Evolutionary conservation across 495 filamentous ascomycete genomes (phyloP).

Genomic region (Tuber microsphaerosporum): DNA sequence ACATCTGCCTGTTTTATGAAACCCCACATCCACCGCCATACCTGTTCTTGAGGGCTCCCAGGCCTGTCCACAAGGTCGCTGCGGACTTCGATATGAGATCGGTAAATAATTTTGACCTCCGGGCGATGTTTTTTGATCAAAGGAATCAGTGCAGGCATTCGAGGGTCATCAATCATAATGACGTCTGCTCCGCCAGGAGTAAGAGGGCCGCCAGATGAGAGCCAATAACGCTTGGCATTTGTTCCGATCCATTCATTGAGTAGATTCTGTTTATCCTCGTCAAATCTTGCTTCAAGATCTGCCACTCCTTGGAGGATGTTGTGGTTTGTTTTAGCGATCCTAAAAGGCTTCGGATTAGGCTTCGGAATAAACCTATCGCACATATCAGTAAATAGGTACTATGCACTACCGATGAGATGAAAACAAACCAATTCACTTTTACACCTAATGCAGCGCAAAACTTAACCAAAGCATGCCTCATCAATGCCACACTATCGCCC

Average conservation of each 20-base stretch:
- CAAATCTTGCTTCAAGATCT: conserved; percentile 55
- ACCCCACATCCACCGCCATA: too few relatives aligned
- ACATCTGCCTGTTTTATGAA: too few relatives aligned
- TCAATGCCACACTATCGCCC: conserved; percentile 79
- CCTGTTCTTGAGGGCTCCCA: too few relatives aligned
- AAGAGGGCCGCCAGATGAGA: conserved; percentile 60
- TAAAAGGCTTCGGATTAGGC: conserved; percentile 74
- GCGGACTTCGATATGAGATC: too few relatives aligned
- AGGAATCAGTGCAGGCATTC: conserved; percentile 77
- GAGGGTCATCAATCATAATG: conserved; percentile 74
- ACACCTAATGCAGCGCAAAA: conserved; percentile 63
- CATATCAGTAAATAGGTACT: conserved; percentile 10
- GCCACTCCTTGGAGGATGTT: conserved; percentile 86
- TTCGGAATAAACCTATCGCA: conserved; percentile 63
- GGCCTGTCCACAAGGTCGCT: too few relatives aligned
- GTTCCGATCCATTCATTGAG: conserved; percentile 67
- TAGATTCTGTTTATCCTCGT: conserved; percentile 49
- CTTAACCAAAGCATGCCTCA: conserved; percentile 76
- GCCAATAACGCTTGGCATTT: conserved; percentile 74
- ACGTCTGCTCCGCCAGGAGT: conserved; percentile 74
- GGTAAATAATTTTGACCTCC: conserved; percentile 68
- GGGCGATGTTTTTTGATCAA: conserved; percentile 68
- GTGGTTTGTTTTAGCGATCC: conserved; percentile 83
- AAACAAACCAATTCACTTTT: conserved; percentile 67
- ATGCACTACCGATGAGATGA: conserved; percentile 17